Evolutionary conservation across 352 stramenopile species (phyloP).

Genomic region (Phytophthora hibernalis): DNA sequence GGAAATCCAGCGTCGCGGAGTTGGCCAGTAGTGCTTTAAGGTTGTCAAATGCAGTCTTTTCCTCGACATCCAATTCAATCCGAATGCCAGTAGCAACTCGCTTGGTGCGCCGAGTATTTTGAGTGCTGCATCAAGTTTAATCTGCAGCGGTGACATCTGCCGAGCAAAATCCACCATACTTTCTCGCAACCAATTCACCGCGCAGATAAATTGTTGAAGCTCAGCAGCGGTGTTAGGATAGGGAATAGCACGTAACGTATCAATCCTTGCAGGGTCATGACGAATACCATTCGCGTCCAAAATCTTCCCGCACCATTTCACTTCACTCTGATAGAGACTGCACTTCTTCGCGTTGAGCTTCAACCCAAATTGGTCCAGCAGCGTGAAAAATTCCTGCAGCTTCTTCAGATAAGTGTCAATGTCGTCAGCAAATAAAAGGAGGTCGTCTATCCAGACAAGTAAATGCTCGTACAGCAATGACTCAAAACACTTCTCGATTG

Average conservation of each 20-base stretch:
- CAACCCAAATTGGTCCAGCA: slow-evolving; percentile 25
- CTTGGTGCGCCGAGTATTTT: slow-evolving; percentile 1
- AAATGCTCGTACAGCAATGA: slow-evolving; percentile 16
- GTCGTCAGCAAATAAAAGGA: slow-evolving; percentile 29
- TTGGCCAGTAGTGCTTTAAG: background rate
- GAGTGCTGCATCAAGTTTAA: background rate
- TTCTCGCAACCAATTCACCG: background rate
- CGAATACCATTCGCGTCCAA: too few species aligned
- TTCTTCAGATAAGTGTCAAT: slow-evolving; percentile 32
- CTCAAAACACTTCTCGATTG: slow-evolving; percentile 16
- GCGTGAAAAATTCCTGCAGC: slow-evolving; percentile 23
- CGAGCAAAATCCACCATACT: background rate
- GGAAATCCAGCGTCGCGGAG: background rate
- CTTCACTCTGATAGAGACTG: too few species aligned
- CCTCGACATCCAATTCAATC: background rate
- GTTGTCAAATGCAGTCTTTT: background rate
- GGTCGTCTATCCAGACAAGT: slow-evolving; percentile 40
- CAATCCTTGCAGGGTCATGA: too few species aligned
- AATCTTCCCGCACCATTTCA: too few species aligned
- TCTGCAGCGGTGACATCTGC: too few species aligned
- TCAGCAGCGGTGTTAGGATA: too few species aligned
- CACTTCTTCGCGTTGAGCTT: slow-evolving; percentile 33
- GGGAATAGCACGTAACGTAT: too few species aligned
- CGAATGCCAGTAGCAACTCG: slow-evolving; percentile 1
- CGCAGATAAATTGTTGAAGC: too few species aligned